Base-by-base conservation (phyloP, 2,329 filamentous ascomycete genomes). In the Phialophora expanda region DNA sequence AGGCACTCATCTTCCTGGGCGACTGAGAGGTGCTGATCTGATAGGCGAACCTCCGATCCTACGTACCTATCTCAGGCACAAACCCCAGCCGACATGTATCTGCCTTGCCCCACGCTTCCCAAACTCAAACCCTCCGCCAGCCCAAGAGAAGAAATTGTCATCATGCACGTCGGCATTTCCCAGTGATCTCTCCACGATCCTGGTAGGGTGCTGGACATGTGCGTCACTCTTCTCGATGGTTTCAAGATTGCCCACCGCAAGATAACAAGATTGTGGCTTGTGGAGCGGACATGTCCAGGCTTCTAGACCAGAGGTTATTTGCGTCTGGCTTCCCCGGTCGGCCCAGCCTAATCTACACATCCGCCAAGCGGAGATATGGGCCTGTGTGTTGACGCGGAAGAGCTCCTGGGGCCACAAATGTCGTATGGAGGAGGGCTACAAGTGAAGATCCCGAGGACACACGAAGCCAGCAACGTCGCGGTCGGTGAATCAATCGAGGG, bases 221-320 rank as follows among this genome's bases (percentile, higher is more conserved):
- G 48, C 58, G 58, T 51, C 26, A 54, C 17, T 26, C 48, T 61
- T 53, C 48, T 61, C 48, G 48, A 44, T 6, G n/a, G 5, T 53
- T 61, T n/a, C 22, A 22, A n/a, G n/a, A 53, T 41, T 53, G 20
- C 8, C 24, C 12, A 44, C 28, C 51, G 44, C 48, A 24, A 61
- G 58, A 61, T 61, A 61, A 53, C 46, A 38, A 24, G 58, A 53
- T 53, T 61, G 58, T 61, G 58, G 58, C 58, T 51, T 59, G 58
- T 28, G n/a, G 58, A 61, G 58, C 58, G 58, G 34, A 38, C 58
- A 61, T 48, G 46, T 61, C 58, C 58, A 41, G 32, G 20, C n/a
- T 41, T 61, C 30, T 14, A 41, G 58, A 53, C 48, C 28, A 24
- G 14, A 22, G 9, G 41, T 44, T 24, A 30, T 44, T 34, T 32